Evolutionary conservation across 345 rosid species (phyloP).

Genomic region (Lepidium didymum): DNA sequence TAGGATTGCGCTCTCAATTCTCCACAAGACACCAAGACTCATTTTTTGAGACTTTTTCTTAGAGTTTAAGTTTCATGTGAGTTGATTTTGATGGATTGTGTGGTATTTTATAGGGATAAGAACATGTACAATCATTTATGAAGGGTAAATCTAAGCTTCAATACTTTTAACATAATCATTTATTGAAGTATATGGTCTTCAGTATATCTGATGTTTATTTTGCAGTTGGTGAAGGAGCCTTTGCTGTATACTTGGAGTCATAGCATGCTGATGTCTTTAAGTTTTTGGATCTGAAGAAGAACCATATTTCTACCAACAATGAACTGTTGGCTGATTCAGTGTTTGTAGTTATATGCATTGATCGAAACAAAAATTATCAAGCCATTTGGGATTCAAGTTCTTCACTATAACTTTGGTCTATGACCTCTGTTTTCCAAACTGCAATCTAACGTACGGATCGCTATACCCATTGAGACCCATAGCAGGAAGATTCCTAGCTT

Average conservation of each 20-base stretch:
- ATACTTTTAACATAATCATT: conserved; percentile 22
- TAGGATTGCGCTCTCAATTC: conserved; percentile 90
- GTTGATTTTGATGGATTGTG: neutral
- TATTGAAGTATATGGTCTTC: neutral
- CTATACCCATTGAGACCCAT: conserved; percentile 82
- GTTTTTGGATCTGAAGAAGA: conserved; percentile 4
- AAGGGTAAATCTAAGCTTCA: neutral
- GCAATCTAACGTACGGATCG: conserved; percentile 84
- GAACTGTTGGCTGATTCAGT: no score
- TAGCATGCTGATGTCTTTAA: conserved; percentile 7
- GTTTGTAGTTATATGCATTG: no score
- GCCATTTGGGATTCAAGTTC: conserved; percentile 82
- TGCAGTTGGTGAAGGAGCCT: neutral
- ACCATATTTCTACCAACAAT: no score
- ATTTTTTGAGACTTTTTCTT: conserved; percentile 61
- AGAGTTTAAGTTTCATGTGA: neutral
- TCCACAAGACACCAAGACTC: conserved; percentile 93
- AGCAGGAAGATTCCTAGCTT: conserved; percentile 81
- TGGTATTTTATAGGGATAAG: conserved; percentile 50
- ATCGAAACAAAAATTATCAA: conserved; percentile 69
- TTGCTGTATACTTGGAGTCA: conserved; percentile 3
- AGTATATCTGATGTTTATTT: neutral
- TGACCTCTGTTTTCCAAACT: conserved; percentile 64
- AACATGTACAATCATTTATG: conserved; percentile 73
- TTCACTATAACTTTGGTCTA: conserved; percentile 82